These are phyloP conservation scores for Stromatinia cepivora DNA, from an alignment of 2,329 filamentous ascomycete species.

Conservation along the genomic window DNA sequence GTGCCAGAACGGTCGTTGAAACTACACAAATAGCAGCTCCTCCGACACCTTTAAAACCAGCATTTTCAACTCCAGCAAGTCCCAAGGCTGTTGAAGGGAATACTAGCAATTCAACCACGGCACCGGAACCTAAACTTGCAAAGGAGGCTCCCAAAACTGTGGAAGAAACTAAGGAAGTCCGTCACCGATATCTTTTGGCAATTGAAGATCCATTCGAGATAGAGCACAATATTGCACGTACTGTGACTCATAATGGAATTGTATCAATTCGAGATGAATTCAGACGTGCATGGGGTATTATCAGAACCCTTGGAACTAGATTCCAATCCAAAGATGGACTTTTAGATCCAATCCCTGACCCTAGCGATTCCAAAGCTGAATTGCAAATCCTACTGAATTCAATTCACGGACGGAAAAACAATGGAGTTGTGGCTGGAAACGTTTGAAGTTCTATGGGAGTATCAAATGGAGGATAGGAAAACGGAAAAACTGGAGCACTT, in stretches of 20 bases:
- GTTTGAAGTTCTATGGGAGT: neutral
- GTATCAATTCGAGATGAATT: conserved; percentile 83
- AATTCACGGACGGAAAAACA: conserved; percentile 32
- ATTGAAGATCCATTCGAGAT: conserved; percentile 91
- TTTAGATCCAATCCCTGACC: conserved; percentile 29
- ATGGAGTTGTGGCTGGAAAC: conserved; percentile 1
- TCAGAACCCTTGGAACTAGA: conserved; percentile 52
- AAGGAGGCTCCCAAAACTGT: conserved; percentile 29
- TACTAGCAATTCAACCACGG: neutral
- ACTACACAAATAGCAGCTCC: conserved; percentile 44
- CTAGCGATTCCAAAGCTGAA: conserved; percentile 25
- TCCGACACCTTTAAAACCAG: conserved; percentile 30
- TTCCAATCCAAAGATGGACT: conserved; percentile 32
- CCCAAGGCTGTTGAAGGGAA: neutral
- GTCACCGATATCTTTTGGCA: conserved; percentile 79
- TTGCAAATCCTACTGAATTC: conserved; percentile 32
- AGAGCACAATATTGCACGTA: conserved; percentile 84
- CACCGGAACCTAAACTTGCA: conserved; percentile 23
- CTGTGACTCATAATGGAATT: conserved; percentile 80
- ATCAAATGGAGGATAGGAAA: neutral
- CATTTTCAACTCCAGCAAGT: conserved; percentile 11
- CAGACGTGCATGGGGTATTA: conserved; percentile 73
- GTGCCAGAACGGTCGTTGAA: conserved; percentile 70
- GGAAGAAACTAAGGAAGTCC: conserved; percentile 60
- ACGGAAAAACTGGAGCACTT: conserved; percentile 13